Evolutionary conservation across 768 basidiomycete genomes (phyloP).

Genomic region (Russula emetica): DNA sequence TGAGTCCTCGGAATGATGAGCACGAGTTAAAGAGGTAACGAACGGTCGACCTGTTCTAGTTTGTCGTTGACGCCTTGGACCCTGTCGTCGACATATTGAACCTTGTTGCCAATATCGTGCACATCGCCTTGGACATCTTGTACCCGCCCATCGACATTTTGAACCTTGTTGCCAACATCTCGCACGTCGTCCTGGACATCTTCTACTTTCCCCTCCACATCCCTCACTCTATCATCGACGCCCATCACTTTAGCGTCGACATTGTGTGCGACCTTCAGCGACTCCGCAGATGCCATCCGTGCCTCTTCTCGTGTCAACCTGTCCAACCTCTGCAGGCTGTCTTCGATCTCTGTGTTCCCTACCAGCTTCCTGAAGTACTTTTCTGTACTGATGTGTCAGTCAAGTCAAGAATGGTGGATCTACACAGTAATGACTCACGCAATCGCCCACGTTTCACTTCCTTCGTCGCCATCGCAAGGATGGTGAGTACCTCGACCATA

Average conservation of each 20-base stretch:
- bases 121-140: background rate
- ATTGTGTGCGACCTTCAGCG: background rate
- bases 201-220: background rate
- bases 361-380: background rate
- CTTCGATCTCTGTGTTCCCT: background rate
- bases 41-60: background rate
- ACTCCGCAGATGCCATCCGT: background rate
- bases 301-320: background rate
- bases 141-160: background rate
- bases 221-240: background rate
- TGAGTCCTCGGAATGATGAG: background rate
- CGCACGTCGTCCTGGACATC: background rate
- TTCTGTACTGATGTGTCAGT: background rate
- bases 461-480: background rate
- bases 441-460: background rate
- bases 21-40: background rate
- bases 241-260: background rate
- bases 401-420: background rate
- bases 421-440: background rate
- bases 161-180: background rate
- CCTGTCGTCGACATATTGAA: background rate
- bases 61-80: too few relatives aligned
- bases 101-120: background rate
- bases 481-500: background rate
- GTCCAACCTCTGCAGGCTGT: background rate